Base-by-base conservation (phyloP, 208 protist species). In the Zelonia costaricensis region DNA sequence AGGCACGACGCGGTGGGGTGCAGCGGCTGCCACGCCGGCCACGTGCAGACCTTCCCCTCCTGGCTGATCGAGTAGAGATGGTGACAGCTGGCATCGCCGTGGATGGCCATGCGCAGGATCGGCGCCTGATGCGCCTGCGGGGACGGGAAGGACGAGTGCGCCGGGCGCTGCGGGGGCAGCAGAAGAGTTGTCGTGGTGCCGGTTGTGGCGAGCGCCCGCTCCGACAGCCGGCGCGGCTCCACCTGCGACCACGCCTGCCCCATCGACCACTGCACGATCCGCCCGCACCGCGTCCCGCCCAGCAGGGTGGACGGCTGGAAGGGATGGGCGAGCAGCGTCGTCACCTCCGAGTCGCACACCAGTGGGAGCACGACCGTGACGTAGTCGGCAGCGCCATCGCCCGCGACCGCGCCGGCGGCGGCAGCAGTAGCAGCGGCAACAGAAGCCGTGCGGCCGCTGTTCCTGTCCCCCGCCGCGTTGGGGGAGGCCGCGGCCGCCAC, bases 41-140 rank as follows among this genome's bases (percentile, higher is more conserved):
- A 93, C 53, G 78, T 84, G 62, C 80, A 86, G 18, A 93, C 79
- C 22, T 75, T 68, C 2, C 84, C 87, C 23, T 93, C 84, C 45
- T 85, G 65, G 45, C 84, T 84, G 18, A 93, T 62, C 16, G 79
- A 82, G 72, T 86, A 84, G 4, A 91, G 69, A 61, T 86, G 82
- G 49, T 91, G 80, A 27, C 68, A 70, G 62, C 62, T 88, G 30
- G 48, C 46, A 46, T 91, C 82, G 10, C 87, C 87, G 46, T 78
- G 73, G 5, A 93, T 62, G n/a, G 70, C 70, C 20, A 93, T 39
- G 12, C 48, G 52, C 72, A 93, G 63, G 33, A 89, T 70, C 16
- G 69, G 69, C 4, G 59, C 54, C 25, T 85, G 81, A 47, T 92
- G 86, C 5, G 81, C 65, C 30, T 80, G 69, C 20, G 84, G 87